phyloP scores from a whole-genome alignment of 2,329 filamentous ascomycete species.

The Hypocreales sp. region DNA sequence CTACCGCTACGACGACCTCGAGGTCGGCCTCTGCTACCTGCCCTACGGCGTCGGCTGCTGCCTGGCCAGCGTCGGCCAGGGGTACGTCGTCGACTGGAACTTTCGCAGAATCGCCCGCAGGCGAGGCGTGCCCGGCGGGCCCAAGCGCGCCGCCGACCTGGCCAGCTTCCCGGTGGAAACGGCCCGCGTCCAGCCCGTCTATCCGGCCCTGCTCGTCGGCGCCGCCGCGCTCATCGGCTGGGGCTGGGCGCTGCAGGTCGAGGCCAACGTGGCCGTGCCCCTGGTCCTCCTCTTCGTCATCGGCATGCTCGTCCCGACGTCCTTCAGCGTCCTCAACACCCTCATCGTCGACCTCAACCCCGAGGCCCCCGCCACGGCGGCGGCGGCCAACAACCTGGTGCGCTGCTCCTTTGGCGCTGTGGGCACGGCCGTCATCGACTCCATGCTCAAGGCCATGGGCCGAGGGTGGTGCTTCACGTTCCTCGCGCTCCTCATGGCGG shows the following conservation, averaged over 20 bases:
- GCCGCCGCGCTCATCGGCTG: slow-evolving; percentile 36
- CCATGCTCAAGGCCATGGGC: slow-evolving; percentile 41
- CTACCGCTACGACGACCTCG: slow-evolving; percentile 33
- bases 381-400: slow-evolving; percentile 48
- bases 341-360: slow-evolving; percentile 50
- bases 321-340: slow-evolving; percentile 48
- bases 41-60: slow-evolving; percentile 36
- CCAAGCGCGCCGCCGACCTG: slow-evolving; percentile 37
- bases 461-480: slow-evolving; percentile 48
- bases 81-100: slow-evolving; percentile 48
- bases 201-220: slow-evolving; percentile 38
- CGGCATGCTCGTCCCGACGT: slow-evolving; percentile 41
- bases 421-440: slow-evolving; percentile 41
- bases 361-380: slow-evolving; percentile 42
- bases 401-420: slow-evolving; percentile 45
- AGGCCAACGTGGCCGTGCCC: slow-evolving; percentile 35
- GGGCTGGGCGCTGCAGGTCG: slow-evolving; percentile 38
- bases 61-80: slow-evolving; percentile 33
- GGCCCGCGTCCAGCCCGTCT: slow-evolving; percentile 36
- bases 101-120: slow-evolving; percentile 51
- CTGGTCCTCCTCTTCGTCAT: slow-evolving; percentile 41
- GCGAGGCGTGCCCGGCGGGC: slow-evolving; percentile 44
- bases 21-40: slow-evolving; percentile 38
- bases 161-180: slow-evolving; percentile 37
- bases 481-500: slow-evolving; percentile 32